Percentiles rank a stretch among this genome's conserved stretches.
Conservation (phyloP, 176 grass and related monocot species). For the Microstegium vimineum region DNA sequence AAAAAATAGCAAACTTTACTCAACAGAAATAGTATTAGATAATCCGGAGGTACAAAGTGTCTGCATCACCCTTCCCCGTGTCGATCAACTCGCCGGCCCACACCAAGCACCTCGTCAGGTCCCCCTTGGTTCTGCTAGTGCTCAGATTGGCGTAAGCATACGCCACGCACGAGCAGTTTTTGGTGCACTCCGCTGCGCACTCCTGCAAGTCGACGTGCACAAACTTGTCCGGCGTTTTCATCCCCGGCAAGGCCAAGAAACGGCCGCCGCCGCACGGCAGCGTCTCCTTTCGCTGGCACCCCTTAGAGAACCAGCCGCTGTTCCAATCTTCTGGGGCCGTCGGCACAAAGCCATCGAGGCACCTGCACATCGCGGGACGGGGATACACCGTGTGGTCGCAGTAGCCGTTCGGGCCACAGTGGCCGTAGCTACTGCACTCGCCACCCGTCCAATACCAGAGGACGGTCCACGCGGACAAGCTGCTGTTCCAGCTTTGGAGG, state of each 20-base stretch:
- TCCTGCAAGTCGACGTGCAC: not conserved
- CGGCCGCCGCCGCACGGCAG: not conserved
- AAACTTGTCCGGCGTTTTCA: conserved; percentile 34
- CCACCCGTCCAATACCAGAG: rapidly evolving
- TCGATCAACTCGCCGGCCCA: conserved; percentile 42
- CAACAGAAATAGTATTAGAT: not conserved
- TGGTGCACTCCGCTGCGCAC: conserved; percentile 26
- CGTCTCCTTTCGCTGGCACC: conserved; percentile 27
- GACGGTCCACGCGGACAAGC: not conserved
- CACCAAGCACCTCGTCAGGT: conserved; percentile 29
- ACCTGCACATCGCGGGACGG: conserved; percentile 30
- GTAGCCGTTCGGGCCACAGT: too few relatives aligned
- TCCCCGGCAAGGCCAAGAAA: conserved; percentile 18
- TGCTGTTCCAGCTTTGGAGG: not conserved
- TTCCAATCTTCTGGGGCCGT: not conserved
- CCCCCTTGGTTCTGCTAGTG: not conserved
- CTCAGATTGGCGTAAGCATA: conserved; percentile 27
- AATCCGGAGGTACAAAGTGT: conserved; percentile 38
- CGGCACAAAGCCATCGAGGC: conserved; percentile 34
- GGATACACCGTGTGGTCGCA: conserved; percentile 9
- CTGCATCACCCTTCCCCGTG: not conserved
- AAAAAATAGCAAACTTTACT: not conserved
- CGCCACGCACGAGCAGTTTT: conserved; percentile 47
- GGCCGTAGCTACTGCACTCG: conserved; percentile 5
- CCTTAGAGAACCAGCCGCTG: not conserved